Conservation (phyloP, 2,329 filamentous ascomycete species). For the Phialocephala subalpina region DNA sequence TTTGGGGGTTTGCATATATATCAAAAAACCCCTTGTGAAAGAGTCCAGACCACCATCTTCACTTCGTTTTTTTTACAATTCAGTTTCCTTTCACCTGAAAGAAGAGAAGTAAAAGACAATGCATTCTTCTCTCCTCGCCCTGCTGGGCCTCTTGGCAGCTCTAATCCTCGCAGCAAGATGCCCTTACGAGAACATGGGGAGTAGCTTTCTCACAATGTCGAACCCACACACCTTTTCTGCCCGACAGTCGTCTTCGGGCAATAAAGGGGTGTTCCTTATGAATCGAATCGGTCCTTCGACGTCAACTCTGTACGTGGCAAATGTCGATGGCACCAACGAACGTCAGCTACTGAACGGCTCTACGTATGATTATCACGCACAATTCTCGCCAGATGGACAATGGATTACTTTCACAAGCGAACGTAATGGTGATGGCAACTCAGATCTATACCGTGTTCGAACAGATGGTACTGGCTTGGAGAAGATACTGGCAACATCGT, state of each 20-base stretch:
- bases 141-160: neutral
- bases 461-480: constrained; percentile 47
- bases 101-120: neutral
- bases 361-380: constrained; percentile 50
- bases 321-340: constrained; percentile 50
- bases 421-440: constrained; percentile 49
- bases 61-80: neutral
- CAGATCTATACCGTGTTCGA: constrained; percentile 50
- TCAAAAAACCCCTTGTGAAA: neutral
- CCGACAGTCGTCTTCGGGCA: neutral
- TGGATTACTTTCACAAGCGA: constrained; percentile 52
- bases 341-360: constrained; percentile 42
- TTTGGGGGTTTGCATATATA: neutral
- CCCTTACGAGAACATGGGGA: neutral
- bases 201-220: neutral
- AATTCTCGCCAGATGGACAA: constrained; percentile 49
- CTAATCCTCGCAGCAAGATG: neutral
- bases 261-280: constrained; percentile 41
- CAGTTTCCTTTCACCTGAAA: neutral
- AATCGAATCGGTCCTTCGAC: constrained; percentile 48
- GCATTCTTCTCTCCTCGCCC: neutral
- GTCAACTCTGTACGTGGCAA: constrained; percentile 43
- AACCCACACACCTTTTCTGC: neutral
- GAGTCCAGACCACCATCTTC: neutral
- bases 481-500: constrained; percentile 44